Conservation (phyloP, 2,329 filamentous ascomycete species). For the Ilyonectria destructans region DNA sequence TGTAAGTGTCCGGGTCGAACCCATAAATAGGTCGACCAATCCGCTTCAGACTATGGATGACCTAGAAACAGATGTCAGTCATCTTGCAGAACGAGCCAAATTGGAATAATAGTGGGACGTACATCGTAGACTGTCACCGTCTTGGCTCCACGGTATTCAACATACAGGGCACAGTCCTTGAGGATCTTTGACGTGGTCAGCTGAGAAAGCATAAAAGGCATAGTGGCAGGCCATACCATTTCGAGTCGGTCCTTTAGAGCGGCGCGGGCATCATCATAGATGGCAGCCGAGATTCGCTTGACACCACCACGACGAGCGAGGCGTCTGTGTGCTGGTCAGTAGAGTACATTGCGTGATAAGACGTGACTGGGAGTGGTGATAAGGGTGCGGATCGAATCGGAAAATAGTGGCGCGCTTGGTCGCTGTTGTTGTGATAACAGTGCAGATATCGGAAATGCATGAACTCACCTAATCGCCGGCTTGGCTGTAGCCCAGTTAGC, state of each 20-base stretch:
- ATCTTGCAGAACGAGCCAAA: constrained; percentile 21
- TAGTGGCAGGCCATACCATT: constrained; percentile 56
- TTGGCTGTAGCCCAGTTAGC: constrained; percentile 61
- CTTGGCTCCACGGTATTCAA: constrained; percentile 71
- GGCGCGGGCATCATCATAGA: constrained; percentile 75
- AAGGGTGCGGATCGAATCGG: neutral
- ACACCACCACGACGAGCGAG: constrained; percentile 84
- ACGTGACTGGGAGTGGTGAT: neutral
- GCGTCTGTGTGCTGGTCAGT: constrained; percentile 64
- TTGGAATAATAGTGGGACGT: constrained; percentile 47
- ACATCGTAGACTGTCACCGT: constrained; percentile 77
- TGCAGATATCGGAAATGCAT: neutral
- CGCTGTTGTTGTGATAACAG: neutral
- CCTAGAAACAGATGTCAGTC: constrained; percentile 57
- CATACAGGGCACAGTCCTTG: constrained; percentile 63
- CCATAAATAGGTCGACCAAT: constrained; percentile 72
- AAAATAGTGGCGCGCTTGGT: neutral
- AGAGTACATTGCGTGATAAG: constrained; percentile 21
- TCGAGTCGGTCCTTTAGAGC: constrained; percentile 68
- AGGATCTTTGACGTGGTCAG: constrained; percentile 64
- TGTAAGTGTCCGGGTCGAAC: constrained; percentile 64
- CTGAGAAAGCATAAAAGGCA: neutral
- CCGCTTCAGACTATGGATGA: constrained; percentile 66
- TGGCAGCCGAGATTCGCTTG: constrained; percentile 76
- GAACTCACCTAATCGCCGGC: constrained; percentile 66